These are phyloP conservation scores for Claviceps pusilla DNA, from an alignment of 2,329 filamentous ascomycete species.

Conservation along the genomic window DNA sequence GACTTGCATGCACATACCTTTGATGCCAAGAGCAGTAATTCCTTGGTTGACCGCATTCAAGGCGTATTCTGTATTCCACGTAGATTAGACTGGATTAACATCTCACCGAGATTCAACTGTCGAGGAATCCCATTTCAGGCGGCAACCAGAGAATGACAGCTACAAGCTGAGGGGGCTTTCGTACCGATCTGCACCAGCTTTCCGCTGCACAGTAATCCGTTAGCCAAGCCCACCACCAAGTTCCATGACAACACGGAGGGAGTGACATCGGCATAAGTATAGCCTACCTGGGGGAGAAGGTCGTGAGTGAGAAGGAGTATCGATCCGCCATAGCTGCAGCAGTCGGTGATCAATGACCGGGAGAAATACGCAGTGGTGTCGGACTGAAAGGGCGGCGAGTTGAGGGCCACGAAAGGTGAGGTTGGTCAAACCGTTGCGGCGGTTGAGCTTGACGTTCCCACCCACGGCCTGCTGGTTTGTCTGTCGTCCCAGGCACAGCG, in stretches of 20 bases:
- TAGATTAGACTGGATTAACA: conserved; percentile 2
- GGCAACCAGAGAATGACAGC: background rate
- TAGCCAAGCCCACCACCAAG: conserved; percentile 14
- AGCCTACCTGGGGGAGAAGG: conserved; percentile 93
- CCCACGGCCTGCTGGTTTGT: conserved; percentile 10
- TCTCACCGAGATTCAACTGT: no score
- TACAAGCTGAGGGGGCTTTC: conserved; percentile 6
- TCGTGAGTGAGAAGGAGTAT: conserved; percentile 98
- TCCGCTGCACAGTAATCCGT: conserved; percentile 51
- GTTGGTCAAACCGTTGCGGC: conserved; percentile 11
- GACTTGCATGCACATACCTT: conserved; percentile 45
- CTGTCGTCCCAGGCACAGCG: conserved; percentile 20
- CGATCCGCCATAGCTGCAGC: conserved; percentile 70
- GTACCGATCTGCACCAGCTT: conserved; percentile 95
- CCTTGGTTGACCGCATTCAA: conserved; percentile 98
- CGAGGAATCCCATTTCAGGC: no score
- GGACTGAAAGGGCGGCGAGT: conserved; percentile 5
- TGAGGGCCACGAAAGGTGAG: conserved; percentile 1
- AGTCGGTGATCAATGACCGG: conserved; percentile 1
- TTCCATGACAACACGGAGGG: conserved; percentile 2
- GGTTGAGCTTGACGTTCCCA: conserved; percentile 21
- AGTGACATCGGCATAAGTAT: conserved; percentile 9
- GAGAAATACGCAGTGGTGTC: conserved; percentile 4
- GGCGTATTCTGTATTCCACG: conserved; percentile 64
- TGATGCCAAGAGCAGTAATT: conserved; percentile 95